Percentiles rank a stretch among this genome's conserved stretches.
Evolutionary conservation across 169 alveolate genomes (phyloP).

Genomic region (Plasmodium gonderi): DNA sequence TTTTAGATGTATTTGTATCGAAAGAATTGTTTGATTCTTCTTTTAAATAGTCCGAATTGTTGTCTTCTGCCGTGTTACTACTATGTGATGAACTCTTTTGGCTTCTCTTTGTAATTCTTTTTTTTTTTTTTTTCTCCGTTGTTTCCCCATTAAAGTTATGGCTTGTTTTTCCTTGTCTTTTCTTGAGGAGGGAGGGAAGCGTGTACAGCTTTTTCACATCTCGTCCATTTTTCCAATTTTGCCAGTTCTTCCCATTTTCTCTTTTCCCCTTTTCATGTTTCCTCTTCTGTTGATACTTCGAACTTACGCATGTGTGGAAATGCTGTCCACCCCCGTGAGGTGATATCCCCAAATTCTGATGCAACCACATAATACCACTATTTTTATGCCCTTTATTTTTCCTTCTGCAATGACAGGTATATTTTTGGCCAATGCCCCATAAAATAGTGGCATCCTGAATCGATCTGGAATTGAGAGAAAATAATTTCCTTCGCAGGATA

Average conservation of each 20-base stretch:
- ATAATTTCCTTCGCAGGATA: neutral
- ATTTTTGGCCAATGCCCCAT: neutral
- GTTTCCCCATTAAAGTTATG: neutral
- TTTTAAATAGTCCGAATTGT: neutral
- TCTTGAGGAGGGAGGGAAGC: conserved; percentile 41
- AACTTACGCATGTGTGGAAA: too few relatives aligned
- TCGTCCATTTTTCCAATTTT: neutral
- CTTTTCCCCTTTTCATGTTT: neutral
- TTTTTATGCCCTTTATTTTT: neutral
- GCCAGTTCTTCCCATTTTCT: neutral
- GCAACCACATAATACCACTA: neutral
- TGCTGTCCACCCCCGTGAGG: too few relatives aligned
- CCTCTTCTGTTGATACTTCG: neutral
- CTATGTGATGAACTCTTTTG: neutral
- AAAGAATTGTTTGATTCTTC: neutral
- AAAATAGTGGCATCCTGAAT: conserved; percentile 13
- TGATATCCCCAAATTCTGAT: too few relatives aligned
- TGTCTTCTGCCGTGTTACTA: neutral
- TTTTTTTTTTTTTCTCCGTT: neutral
- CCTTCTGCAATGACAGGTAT: neutral
- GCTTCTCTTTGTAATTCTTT: neutral
- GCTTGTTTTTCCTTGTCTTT: neutral
- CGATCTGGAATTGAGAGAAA: neutral
- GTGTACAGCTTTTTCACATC: conserved; percentile 29
- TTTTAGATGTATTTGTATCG: neutral